A percentile compares a stretch with the other conserved stretches of the same genome.
Conservation (phyloP, 2,329 filamentous ascomycete species). For the Colletotrichum agaves region DNA sequence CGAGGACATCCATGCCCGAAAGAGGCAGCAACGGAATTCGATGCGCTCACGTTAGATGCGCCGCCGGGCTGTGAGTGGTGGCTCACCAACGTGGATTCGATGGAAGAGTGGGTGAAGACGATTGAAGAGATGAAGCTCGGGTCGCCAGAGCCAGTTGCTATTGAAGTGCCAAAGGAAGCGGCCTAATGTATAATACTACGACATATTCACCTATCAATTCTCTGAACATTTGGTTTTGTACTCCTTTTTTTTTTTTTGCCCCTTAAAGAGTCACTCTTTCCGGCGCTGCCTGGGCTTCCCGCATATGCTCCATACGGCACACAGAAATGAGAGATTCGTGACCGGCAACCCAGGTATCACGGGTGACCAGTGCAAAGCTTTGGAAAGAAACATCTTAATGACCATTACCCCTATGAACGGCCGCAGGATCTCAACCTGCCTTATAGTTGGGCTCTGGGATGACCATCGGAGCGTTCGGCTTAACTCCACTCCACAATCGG, state of each 20-base stretch:
- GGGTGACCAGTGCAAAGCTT: too few species aligned
- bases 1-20: constrained; percentile 34
- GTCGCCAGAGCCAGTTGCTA: not conserved
- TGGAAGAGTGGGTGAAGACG: constrained; percentile 26
- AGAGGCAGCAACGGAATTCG: constrained; percentile 19
- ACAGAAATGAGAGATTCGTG: not conserved
- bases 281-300: not conserved
- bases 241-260: too few species aligned
- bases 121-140: constrained; percentile 28
- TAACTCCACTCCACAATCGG: not conserved
- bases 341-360: too few species aligned
- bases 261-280: too few species aligned
- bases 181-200: not conserved
- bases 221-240: not conserved
- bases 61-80: constrained; percentile 25
- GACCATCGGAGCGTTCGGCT: not conserved
- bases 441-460: not conserved
- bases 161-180: not conserved
- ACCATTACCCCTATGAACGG: too few species aligned
- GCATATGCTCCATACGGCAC: not conserved
- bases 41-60: constrained; percentile 9
- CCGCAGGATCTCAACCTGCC: not conserved
- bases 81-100: constrained; percentile 27
- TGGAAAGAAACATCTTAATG: too few species aligned
- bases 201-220: not conserved